Base-by-base conservation (phyloP, 1,284 basidiomycete genomes). In the Puccinia polysora region DNA sequence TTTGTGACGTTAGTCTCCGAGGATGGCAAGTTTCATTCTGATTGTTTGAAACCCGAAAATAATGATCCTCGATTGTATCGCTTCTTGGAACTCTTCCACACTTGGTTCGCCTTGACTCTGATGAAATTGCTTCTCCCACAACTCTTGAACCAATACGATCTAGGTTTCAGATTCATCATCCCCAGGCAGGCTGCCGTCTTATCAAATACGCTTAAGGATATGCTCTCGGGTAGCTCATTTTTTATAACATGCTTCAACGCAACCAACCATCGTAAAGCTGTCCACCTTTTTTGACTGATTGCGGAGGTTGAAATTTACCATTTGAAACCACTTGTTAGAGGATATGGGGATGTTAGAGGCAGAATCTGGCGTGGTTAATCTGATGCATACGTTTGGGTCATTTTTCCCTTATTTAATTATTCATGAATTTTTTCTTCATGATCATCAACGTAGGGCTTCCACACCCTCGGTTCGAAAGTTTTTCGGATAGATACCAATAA, bases 261-360 rank as follows among this genome's bases (percentile, higher is more conserved):
- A n/a, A n/a, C n/a, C n/a, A n/a, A 56, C 2, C n/a, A 20, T 52
- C 20, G 5, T 6, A 49, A 25, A 8, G 2, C n/a, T 14, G 28
- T 10, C 18, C 23, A 58, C 23, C 2, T 38, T 14, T 2, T 5
- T 23, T 38, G 34, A 18, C 56, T 58, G 56, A 58, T 40, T 34
- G 1, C 25, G 28, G 1, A 30, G 18, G 20, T 20, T 30, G 28
- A 32, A 56, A 56, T 1, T 23, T 10, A 56, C 34, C 40, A 10
- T 45, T 45, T n/a, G n/a, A 38, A 32, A 36, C 28, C 32, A 4
- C 3, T 18, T 32, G 14, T 20, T 34, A 69, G 65, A 69, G 23
- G 68, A 70, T 59, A 62, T 70, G 25, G 68, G 68, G 7, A 70
- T 70, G 68, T 20, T 70, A 12, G 68, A 70, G 55, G 30, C 68